Percentiles rank a stretch among this genome's conserved stretches.
These are phyloP conservation scores for Ustilago sp. DNA, from an alignment of 1,284 basidiomycete genomes.

Conservation along the genomic window DNA sequence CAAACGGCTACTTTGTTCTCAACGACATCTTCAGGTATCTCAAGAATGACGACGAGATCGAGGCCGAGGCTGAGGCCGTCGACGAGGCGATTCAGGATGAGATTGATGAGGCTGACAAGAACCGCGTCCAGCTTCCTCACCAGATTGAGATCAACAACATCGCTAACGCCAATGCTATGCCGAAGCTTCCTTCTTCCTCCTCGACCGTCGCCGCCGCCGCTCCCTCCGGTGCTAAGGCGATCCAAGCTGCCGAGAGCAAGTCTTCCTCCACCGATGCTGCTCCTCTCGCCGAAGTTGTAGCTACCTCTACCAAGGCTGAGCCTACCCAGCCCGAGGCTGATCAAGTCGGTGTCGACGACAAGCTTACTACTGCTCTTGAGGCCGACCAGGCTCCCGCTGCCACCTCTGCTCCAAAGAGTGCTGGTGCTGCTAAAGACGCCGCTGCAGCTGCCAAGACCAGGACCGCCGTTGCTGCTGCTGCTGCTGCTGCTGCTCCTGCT, in stretches of 20 bases:
- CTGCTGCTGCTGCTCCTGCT: constrained; percentile 66
- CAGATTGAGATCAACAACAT: constrained; percentile 57
- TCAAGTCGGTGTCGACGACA: constrained; percentile 62
- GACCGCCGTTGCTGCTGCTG: constrained; percentile 67
- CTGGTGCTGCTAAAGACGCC: constrained; percentile 26
- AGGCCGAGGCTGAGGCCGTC: constrained; percentile 50
- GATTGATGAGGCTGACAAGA: constrained; percentile 44
- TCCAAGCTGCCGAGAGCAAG: constrained; percentile 45
- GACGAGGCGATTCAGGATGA: constrained; percentile 51
- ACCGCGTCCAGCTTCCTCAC: constrained; percentile 44
- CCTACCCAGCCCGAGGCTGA: constrained; percentile 34
- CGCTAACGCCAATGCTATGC: constrained; percentile 49
- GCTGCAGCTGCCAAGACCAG: constrained; percentile 38
- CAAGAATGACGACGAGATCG: constrained; percentile 89
- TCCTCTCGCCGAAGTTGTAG: constrained; percentile 25
- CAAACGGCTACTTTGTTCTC: constrained; percentile 98
- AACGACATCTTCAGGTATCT: constrained; percentile 99
- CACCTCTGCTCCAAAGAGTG: constrained; percentile 50
- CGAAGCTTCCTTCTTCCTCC: constrained; percentile 43
- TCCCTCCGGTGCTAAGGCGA: constrained; percentile 18
- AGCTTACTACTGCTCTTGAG: constrained; percentile 39
- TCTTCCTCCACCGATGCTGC: constrained; percentile 11
- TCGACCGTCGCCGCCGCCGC: not conserved
- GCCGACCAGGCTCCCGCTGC: constrained; percentile 57
- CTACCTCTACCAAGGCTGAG: constrained; percentile 41